Evolutionary conservation across 106 monocot species (phyloP).

Genomic region (Apostasia ramifera): DNA sequence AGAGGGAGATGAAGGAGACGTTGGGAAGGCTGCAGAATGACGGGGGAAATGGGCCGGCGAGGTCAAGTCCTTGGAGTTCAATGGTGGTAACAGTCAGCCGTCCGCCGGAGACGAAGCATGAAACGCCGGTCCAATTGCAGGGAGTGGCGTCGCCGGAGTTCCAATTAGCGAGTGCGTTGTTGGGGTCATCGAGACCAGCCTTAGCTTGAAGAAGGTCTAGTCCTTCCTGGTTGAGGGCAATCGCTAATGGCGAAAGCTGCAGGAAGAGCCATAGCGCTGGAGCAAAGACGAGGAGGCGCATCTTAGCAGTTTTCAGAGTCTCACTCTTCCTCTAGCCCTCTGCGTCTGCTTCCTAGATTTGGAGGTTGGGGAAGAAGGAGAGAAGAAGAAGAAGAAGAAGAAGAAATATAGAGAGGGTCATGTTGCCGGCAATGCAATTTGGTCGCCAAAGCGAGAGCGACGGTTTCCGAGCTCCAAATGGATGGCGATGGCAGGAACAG

Average conservation of each 20-base stretch:
- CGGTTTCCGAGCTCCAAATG: too few species aligned
- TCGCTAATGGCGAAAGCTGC: neutral
- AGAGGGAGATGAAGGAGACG: conserved; percentile 18
- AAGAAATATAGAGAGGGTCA: too few species aligned
- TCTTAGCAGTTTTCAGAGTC: neutral
- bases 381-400: too few species aligned
- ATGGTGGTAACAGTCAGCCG: conserved; percentile 1
- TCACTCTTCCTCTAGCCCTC: neutral
- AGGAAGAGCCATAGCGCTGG: neutral
- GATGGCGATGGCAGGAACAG: too few species aligned
- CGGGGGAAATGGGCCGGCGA: conserved; percentile 20
- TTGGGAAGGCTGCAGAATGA: conserved; percentile 20
- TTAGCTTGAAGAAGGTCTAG: conserved; percentile 25
- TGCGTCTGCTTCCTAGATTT: neutral
- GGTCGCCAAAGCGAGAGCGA: too few species aligned
- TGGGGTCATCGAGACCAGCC: conserved; percentile 18
- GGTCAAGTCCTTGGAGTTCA: conserved; percentile 4
- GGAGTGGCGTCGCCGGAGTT: conserved; percentile 26
- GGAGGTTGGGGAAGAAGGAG: too few species aligned
- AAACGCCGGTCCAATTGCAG: conserved; percentile 42
- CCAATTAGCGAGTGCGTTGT: conserved; percentile 24
- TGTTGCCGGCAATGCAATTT: too few species aligned
- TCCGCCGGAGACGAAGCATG: conserved; percentile 12
- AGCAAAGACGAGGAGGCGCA: neutral
- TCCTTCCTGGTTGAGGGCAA: conserved; percentile 29